Percentiles rank a stretch among this genome's conserved stretches.
phyloP scores from a whole-genome alignment of 345 rosid genomes.

The Nephelium lappaceum region DNA sequence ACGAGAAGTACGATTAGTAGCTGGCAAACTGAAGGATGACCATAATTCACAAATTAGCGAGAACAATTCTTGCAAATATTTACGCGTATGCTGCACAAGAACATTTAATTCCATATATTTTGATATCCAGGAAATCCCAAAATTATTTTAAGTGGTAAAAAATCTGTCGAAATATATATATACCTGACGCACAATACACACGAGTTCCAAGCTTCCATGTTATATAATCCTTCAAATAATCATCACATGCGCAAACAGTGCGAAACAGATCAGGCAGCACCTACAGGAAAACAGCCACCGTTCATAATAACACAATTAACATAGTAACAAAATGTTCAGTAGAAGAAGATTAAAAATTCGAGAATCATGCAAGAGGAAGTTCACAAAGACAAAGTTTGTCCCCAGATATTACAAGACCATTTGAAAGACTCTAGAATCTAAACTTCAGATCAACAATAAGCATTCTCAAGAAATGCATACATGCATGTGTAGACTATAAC shows the following conservation, averaged over 20 bases:
- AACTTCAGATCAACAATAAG: neutral
- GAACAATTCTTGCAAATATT: constrained; percentile 85
- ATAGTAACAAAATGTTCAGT: neutral
- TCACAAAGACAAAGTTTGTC: neutral
- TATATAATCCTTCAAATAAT: constrained; percentile 84
- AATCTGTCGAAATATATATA: constrained; percentile 24
- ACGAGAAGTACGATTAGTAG: constrained; percentile 63
- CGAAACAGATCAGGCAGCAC: constrained; percentile 97
- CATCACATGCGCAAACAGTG: constrained; percentile 92
- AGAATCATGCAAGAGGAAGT: neutral
- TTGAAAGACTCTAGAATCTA: neutral
- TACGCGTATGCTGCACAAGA: constrained; percentile 88
- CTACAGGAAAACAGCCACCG: constrained; percentile 35
- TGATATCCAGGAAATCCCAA: constrained; percentile 16
- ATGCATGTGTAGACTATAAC: neutral
- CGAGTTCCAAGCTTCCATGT: constrained; percentile 99
- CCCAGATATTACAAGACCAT: neutral
- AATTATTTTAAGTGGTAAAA: neutral
- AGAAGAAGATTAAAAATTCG: neutral
- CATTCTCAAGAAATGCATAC: neutral
- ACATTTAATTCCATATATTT: constrained; percentile 25
- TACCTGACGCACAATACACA: constrained; percentile 98
- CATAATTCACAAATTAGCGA: constrained; percentile 85
- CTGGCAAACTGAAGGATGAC: constrained; percentile 90
- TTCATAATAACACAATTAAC: neutral